Percentiles rank a stretch among this genome's conserved stretches.
phyloP scores from a whole-genome alignment of 345 rosid species.

The Murraya paniculata region DNA sequence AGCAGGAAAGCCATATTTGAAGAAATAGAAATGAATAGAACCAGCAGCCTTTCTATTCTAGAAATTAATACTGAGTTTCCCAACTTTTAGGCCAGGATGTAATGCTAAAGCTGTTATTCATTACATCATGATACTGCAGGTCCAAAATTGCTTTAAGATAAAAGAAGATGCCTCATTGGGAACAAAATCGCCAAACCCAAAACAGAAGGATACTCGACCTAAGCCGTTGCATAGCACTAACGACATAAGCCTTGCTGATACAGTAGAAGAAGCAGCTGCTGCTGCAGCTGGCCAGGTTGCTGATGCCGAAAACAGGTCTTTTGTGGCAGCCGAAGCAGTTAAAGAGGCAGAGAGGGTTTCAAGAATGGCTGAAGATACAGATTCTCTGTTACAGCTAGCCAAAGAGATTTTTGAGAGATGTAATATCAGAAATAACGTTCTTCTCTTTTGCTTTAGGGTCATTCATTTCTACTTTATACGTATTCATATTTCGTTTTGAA shows the following conservation, averaged over 20 bases:
- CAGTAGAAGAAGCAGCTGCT: constrained; percentile 55
- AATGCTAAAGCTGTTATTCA: constrained; percentile 4
- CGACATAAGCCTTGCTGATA: constrained; percentile 24
- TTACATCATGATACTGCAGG: constrained; percentile 34
- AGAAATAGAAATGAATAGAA: neutral
- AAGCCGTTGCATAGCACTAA: constrained; percentile 28
- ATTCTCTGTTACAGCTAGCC: constrained; percentile 42
- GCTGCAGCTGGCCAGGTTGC: constrained; percentile 67
- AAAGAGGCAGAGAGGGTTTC: constrained; percentile 71
- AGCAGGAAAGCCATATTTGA: neutral
- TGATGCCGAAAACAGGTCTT: constrained; percentile 78
- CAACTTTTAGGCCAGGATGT: neutral
- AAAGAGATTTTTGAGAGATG: constrained; percentile 54
- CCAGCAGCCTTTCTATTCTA: neutral
- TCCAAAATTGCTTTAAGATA: constrained; percentile 48
- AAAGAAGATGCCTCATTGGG: constrained; percentile 23
- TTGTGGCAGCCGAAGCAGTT: constrained; percentile 64
- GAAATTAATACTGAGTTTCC: neutral
- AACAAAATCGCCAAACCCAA: constrained; percentile 26
- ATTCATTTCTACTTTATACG: neutral
- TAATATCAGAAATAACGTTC: constrained; percentile 19
- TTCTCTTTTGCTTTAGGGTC: neutral
- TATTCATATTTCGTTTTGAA: neutral
- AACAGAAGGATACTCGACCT: constrained; percentile 34
- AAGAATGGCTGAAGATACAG: constrained; percentile 54